Evolutionary conservation across 805 yeast genomes (phyloP).

Genomic region (Lipomyces chichibuensis): DNA sequence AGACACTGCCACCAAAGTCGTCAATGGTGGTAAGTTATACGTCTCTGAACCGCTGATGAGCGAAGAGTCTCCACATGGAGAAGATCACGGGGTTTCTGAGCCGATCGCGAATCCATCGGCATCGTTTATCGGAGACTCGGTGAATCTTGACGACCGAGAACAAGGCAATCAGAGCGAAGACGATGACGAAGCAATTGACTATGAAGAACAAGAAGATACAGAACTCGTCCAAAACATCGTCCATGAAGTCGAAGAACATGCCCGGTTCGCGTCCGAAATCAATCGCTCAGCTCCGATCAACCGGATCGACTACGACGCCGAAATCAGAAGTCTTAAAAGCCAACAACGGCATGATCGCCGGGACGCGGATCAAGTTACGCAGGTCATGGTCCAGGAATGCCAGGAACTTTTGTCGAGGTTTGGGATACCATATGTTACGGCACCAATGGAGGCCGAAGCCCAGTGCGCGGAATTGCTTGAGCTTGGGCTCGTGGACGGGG

Average conservation of each 20-base stretch:
- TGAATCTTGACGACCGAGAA: not conserved
- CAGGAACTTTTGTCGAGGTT: conserved; percentile 84
- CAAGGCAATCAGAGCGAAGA: conserved; percentile 13
- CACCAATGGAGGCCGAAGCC: conserved; percentile 99
- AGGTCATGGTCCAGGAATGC: conserved; percentile 83
- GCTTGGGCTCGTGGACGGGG: conserved; percentile 86
- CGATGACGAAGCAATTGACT: conserved; percentile 38
- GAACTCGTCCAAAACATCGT: conserved; percentile 62
- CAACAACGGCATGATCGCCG: conserved; percentile 69
- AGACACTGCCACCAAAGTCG: not conserved
- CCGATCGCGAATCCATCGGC: not conserved
- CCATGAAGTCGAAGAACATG: conserved; percentile 74
- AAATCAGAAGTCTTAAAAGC: conserved; percentile 54
- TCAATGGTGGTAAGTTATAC: not conserved
- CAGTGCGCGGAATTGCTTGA: conserved; percentile 83
- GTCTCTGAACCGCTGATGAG: not conserved
- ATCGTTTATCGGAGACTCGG: not conserved
- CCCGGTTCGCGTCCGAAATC: conserved; percentile 53
- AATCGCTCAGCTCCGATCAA: conserved; percentile 1
- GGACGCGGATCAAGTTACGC: conserved; percentile 90
- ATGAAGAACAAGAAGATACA: conserved; percentile 70
- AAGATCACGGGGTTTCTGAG: not conserved
- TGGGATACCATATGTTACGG: conserved; percentile 93
- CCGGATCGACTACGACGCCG: conserved; percentile 37
- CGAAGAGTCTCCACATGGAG: not conserved